These are phyloP conservation scores for Fraxinus quadrangulata DNA, from an alignment of 257 asterid genomes.

Conservation along the genomic window DNA sequence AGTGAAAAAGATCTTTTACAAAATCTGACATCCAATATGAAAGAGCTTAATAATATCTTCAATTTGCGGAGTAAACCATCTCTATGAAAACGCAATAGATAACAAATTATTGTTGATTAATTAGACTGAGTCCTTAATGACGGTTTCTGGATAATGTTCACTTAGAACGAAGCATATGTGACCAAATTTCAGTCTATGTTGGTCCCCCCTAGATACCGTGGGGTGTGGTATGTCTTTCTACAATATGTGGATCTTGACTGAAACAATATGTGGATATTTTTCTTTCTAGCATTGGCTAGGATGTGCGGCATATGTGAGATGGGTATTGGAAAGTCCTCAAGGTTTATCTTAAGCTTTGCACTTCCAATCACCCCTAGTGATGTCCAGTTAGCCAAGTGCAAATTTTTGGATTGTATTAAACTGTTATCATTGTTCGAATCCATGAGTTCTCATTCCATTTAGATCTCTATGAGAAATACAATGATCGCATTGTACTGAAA, in stretches of 20 bases:
- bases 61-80: neutral
- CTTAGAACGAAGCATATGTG: neutral
- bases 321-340: neutral
- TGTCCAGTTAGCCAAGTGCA: constrained; percentile 9
- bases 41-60: neutral
- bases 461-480: constrained; percentile 6
- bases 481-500: constrained; percentile 16
- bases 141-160: neutral
- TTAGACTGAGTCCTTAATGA: neutral
- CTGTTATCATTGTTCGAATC: constrained; percentile 5
- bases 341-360: neutral
- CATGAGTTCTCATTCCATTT: constrained; percentile 13
- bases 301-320: neutral
- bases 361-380: neutral
- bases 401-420: constrained; percentile 1
- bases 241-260: neutral
- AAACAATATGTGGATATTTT: neutral
- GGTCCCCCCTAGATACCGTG: neutral
- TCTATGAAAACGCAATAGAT: neutral
- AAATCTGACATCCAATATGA: neutral
- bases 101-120: neutral
- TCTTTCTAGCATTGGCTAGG: neutral
- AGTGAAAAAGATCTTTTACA: neutral
- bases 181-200: neutral
- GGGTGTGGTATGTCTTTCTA: neutral